A percentile compares a stretch with the other conserved stretches of the same genome.
phyloP scores from a whole-genome alignment of 2,329 filamentous ascomycete genomes.

The Cercospora zeina region DNA sequence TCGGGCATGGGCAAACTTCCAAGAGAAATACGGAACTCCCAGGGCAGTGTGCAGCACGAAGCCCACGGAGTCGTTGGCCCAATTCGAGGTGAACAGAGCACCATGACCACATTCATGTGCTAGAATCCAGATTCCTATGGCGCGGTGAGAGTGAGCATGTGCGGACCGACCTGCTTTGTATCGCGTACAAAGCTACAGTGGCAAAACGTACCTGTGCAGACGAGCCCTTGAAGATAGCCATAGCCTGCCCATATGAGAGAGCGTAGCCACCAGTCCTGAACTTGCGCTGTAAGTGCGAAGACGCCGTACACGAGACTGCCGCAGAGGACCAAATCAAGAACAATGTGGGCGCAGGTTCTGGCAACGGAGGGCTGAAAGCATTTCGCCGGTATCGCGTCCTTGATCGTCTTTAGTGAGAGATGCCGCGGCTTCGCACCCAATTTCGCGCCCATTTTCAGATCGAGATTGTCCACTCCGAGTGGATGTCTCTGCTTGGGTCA shows the following conservation, averaged over 20 bases:
- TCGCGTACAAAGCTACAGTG: background rate
- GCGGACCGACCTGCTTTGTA: background rate
- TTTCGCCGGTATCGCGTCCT: constrained; percentile 20
- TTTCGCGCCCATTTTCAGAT: background rate
- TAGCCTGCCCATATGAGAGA: constrained; percentile 46
- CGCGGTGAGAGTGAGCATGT: background rate
- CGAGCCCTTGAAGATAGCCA: constrained; percentile 63
- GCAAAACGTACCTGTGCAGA: constrained; percentile 52
- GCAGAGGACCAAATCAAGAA: constrained; percentile 15
- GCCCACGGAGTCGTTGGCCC: constrained; percentile 62
- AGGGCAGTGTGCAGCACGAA: constrained; percentile 66
- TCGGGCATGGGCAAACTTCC: constrained; percentile 69
- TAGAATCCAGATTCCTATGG: constrained; percentile 64
- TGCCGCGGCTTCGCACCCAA: background rate
- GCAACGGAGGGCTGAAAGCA: constrained; percentile 18
- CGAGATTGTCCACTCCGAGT: background rate
- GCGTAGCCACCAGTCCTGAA: constrained; percentile 14
- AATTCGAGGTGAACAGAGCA: constrained; percentile 60
- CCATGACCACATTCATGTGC: constrained; percentile 72
- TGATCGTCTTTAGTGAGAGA: constrained; percentile 6
- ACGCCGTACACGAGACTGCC: constrained; percentile 16
- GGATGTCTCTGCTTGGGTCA: background rate
- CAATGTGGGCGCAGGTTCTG: constrained; percentile 18
- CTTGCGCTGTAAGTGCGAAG: constrained; percentile 2
- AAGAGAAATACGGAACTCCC: constrained; percentile 70